These are phyloP conservation scores for Platanus orientalis DNA, from an alignment of 164 flowering plant genomes.

Conservation along the genomic window DNA sequence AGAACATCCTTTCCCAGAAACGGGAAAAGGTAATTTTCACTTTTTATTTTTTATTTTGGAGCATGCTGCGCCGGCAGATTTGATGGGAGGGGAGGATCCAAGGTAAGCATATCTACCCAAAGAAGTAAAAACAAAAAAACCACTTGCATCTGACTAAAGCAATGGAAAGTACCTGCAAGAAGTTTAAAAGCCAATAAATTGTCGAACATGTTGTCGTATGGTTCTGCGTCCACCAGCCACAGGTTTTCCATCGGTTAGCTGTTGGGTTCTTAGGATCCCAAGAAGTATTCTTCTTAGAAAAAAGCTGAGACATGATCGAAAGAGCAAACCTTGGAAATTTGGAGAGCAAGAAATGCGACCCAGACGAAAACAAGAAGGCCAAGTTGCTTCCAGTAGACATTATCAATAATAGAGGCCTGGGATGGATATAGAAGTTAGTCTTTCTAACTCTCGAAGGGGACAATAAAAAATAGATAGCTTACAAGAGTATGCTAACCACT, in stretches of 20 bases:
- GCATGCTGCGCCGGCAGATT: no score
- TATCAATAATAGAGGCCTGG: slow-evolving; percentile 67
- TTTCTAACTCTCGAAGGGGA: neutral
- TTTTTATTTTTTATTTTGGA: no score
- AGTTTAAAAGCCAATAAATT: slow-evolving; percentile 76
- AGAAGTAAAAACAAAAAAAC: neutral
- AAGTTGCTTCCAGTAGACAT: slow-evolving; percentile 81
- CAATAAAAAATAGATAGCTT: neutral
- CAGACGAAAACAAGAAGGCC: no score
- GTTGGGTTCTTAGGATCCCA: neutral
- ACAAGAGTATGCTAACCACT: slow-evolving; percentile 34
- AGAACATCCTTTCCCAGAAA: no score
- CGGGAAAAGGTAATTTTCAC: no score
- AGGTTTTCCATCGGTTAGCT: slow-evolving; percentile 13
- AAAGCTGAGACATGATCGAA: neutral
- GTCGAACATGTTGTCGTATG: slow-evolving; percentile 61
- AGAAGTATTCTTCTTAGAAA: neutral
- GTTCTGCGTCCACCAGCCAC: slow-evolving; percentile 44
- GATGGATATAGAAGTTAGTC: slow-evolving; percentile 14
- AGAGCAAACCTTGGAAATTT: slow-evolving; percentile 65
- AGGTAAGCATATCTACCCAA: no score
- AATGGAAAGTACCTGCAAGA: slow-evolving; percentile 61
- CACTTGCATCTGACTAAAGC: neutral
- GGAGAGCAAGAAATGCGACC: no score
- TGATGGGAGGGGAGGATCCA: no score